These are phyloP conservation scores for Vaccinium macrocarpon DNA, from an alignment of 148 eudicot species.

Conservation along the genomic window DNA sequence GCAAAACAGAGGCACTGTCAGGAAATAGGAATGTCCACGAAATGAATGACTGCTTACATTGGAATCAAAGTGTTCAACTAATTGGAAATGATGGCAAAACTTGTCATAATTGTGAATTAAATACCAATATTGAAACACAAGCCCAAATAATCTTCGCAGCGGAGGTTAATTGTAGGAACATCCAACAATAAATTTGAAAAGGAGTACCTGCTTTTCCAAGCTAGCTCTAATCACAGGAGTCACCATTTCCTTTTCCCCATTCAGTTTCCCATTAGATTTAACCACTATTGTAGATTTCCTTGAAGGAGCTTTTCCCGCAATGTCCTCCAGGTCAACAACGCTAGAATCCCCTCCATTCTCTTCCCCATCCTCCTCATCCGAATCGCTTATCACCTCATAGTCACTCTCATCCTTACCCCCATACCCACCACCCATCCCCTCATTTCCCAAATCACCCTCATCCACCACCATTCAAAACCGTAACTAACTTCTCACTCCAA, in stretches of 20 bases:
- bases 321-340: slow-evolving; percentile 86
- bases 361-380: slow-evolving; percentile 48
- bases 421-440: slow-evolving; percentile 16
- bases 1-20: background rate
- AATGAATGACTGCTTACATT: background rate
- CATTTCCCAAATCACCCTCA: slow-evolving; percentile 38
- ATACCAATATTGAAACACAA: background rate
- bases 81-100: background rate
- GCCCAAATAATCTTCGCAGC: background rate
- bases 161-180: background rate
- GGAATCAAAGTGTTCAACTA: background rate
- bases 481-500: slow-evolving; percentile 63
- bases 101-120: background rate
- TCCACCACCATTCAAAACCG: slow-evolving; percentile 51
- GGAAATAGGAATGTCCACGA: background rate
- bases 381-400: slow-evolving; percentile 29
- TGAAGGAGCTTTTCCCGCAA: slow-evolving; percentile 86
- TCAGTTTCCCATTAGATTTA: slow-evolving; percentile 49
- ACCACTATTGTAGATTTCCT: slow-evolving; percentile 39
- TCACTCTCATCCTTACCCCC: slow-evolving; percentile 34
- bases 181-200: background rate
- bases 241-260: slow-evolving; percentile 78
- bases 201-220: slow-evolving; percentile 78
- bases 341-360: slow-evolving; percentile 40
- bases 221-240: slow-evolving; percentile 85